Base-by-base conservation (phyloP, 371 early-diverging fungal species). In the Mortierella sp. region DNA sequence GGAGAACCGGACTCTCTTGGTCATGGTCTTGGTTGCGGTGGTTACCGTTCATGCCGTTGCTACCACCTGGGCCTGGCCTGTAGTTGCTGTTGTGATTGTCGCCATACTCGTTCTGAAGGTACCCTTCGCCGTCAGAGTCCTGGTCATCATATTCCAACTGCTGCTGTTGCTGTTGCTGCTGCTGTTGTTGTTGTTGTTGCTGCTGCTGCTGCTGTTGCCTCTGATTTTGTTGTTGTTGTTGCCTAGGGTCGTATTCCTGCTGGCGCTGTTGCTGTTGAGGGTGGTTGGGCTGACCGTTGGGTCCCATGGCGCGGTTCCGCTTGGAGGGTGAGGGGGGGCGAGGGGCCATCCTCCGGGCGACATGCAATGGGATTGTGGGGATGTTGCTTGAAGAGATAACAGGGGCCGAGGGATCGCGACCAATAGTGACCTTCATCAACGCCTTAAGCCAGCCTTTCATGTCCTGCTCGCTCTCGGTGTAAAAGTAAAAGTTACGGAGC, bases 341-440 rank as follows among this genome's bases (percentile, higher is more conserved):
- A 14, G 95, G 95, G 8, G 90, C 83, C 91, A 93, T 87, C 70
- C 90, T 88, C 24, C 90, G 90, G 24, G 95, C 95, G 0, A 91
- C 90, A 70, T 93, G 91, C 27, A 94, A 80, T 10, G 93, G 90
- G 24, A 94, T 90, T 0, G 95, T 93, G 4, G 92, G 90, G 35
- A 94, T 90, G 73, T 90, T 90, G 71, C 91, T 92, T 5, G 93
- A 93, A 4, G 93, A 92, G 71, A 94, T 88, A 27, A 94, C 95
- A 54, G 95, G 95, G 1, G 93, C 92, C 83, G 82, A 56, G 24
- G 70, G 80, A 76, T 93, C 92, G 4, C 93, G 88, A 21, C 90
- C 88, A 68, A 94, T 94, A 0, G 95, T 93, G 11, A 93, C 91
- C 76, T 94, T 94, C 89, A 93, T 93, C 70, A 94, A 68, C 18